Conservation (phyloP, 2,329 filamentous ascomycete genomes). For the Rutstroemia sp. region DNA sequence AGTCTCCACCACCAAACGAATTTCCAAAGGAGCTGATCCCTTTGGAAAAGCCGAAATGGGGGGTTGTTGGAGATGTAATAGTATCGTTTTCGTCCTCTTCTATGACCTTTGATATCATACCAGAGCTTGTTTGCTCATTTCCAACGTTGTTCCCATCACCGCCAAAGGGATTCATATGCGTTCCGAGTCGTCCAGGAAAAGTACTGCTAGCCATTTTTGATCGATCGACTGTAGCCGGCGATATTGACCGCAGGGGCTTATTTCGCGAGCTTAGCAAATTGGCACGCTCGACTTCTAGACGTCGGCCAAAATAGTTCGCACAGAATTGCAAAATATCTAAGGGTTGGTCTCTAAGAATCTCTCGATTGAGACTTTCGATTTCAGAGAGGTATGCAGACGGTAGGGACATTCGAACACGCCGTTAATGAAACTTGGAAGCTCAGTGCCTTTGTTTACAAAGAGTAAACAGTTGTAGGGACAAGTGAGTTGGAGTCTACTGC, state of each 20-base stretch:
- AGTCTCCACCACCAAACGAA: constrained; percentile 40
- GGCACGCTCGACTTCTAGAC: constrained; percentile 57
- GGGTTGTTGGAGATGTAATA: constrained; percentile 66
- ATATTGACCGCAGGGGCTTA: constrained; percentile 26
- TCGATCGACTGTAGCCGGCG: constrained; percentile 27
- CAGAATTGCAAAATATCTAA: constrained; percentile 63
- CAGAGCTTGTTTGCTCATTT: constrained; percentile 36
- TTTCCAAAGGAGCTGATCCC: constrained; percentile 30
- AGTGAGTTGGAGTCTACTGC: not conserved
- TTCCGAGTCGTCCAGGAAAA: constrained; percentile 67
- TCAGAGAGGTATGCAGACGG: constrained; percentile 52
- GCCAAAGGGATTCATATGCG: constrained; percentile 68
- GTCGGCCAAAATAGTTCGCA: constrained; percentile 58
- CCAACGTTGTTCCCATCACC: constrained; percentile 31
- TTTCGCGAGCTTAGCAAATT: constrained; percentile 40
- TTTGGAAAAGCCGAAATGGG: constrained; percentile 43
- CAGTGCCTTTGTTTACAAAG: constrained; percentile 5
- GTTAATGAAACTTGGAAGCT: not conserved
- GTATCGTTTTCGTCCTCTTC: constrained; percentile 64
- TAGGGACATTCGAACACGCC: constrained; percentile 36
- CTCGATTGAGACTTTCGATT: constrained; percentile 55
- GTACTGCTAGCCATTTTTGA: constrained; percentile 61
- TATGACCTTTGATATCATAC: constrained; percentile 44
- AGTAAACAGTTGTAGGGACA: not conserved
- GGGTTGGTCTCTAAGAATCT: constrained; percentile 51